phyloP scores from a whole-genome alignment of 495 filamentous ascomycete genomes.

The Xylaria scruposa region DNA sequence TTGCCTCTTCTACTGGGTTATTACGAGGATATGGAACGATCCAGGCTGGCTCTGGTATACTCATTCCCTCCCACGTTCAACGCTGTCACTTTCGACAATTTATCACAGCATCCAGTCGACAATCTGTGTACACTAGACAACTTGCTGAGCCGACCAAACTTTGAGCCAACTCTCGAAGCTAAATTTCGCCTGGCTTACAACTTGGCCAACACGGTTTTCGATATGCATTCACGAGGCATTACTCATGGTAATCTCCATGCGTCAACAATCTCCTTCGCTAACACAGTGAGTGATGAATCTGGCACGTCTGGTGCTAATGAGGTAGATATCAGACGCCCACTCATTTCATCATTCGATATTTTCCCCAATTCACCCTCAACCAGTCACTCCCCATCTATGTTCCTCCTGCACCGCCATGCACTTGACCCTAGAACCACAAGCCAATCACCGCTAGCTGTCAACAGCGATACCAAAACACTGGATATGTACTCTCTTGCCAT shows the following conservation, averaged over 20 bases:
- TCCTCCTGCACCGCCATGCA: constrained; percentile 75
- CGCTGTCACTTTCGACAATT: constrained; percentile 61
- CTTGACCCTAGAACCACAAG: constrained; percentile 68
- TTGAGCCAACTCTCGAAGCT: constrained; percentile 70
- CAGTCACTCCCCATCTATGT: constrained; percentile 47
- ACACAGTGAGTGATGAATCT: constrained; percentile 50
- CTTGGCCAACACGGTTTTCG: constrained; percentile 74
- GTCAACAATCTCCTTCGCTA: constrained; percentile 82
- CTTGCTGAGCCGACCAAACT: constrained; percentile 58
- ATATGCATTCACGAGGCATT: constrained; percentile 75
- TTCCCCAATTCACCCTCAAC: constrained; percentile 70
- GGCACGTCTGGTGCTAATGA: constrained; percentile 39
- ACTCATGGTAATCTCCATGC: constrained; percentile 83
- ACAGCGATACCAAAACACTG: constrained; percentile 63
- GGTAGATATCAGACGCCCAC: constrained; percentile 74
- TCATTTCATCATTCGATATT: constrained; percentile 80
- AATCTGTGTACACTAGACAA: constrained; percentile 57
- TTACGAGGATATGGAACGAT: constrained; percentile 78
- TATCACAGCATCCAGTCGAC: constrained; percentile 56
- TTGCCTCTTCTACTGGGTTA: constrained; percentile 75
- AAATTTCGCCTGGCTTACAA: constrained; percentile 85
- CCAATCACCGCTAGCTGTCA: constrained; percentile 54
- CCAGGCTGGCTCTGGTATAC: constrained; percentile 82
- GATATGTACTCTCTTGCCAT: constrained; percentile 88
- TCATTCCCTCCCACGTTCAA: constrained; percentile 74